Conservation (phyloP, 31 red algal genomes). For the Endocladia muricata region DNA sequence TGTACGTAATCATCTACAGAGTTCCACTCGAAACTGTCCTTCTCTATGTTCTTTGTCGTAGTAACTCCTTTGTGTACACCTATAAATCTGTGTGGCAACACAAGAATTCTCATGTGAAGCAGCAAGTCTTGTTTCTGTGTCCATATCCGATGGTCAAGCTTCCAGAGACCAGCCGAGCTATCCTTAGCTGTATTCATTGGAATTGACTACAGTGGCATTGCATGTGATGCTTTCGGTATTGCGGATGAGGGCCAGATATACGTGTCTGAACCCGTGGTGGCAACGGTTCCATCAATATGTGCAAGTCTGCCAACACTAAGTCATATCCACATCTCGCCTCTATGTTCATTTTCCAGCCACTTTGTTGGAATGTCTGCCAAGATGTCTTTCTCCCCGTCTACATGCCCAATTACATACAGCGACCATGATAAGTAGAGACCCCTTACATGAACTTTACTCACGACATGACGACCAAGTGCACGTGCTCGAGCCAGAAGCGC, state of each 20-base stretch:
- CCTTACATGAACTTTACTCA: constrained; percentile 21
- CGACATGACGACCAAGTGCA: neutral
- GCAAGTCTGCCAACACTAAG: neutral
- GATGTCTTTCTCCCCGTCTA: neutral
- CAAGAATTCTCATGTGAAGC: constrained; percentile 4
- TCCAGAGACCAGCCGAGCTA: neutral
- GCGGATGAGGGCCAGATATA: neutral
- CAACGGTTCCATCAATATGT: neutral
- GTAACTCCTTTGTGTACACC: neutral
- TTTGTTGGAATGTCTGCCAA: constrained; percentile 30
- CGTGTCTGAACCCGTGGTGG: neutral
- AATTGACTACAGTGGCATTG: neutral
- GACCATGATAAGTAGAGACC: constrained; percentile 27
- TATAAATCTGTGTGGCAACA: neutral
- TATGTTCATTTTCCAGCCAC: neutral
- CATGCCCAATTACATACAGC: constrained; percentile 13
- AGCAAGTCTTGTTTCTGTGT: neutral
- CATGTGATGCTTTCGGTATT: neutral
- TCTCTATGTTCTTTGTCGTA: neutral
- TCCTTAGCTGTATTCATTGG: neutral
- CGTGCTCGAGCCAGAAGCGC: constrained; percentile 7
- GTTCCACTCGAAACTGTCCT: constrained; percentile 20
- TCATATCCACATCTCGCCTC: neutral
- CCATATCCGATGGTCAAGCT: constrained; percentile 4
- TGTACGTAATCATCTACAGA: neutral